Base-by-base conservation (phyloP, 768 basidiomycete genomes). In the Mycena alexandri region DNA sequence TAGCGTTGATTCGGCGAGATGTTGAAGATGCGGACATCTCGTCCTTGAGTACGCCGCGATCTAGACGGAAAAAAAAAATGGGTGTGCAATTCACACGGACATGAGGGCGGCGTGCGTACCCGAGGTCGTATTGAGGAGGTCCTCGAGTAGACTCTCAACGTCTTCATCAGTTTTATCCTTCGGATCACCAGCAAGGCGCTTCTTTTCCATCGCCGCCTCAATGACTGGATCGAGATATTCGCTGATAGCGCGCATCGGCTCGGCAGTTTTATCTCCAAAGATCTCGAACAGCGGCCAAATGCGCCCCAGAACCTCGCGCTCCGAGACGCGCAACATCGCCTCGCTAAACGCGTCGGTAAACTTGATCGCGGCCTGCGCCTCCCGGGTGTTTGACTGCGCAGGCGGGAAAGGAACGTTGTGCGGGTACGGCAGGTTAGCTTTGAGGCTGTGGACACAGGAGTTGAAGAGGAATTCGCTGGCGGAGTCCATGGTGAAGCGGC, bases 401-500 rank as follows among this genome's bases (percentile, higher is more conserved):
- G 9, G 79, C 61, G 59, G 75, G 50, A 68, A 75, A 8, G 73
- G 36, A n/a, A 77, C 77, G 51, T 85, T 83, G 73, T 81, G 78
- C 0, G 88, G 86, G 64, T 86, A 89, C 13, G 86, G 86, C 16
- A 90, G 77, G 14, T 79, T 80, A 8, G 83, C 82, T 2, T 79
- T 74, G 47, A 91, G 84, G 65, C 80, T 83, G 63, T 89, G 74
- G 2, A 90, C 86, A 70, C 85, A 85, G 55, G 78, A 77, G 9
- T 88, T 87, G 62, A 91, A 90, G 34, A 91, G 82, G 71, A 90
- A 90, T 63, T 90, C 88, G 0, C 88, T 86, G 4, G 89, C 59
- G 84, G 87, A 83, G 76, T 92, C 90, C 25, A 91, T 83, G 0
- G 90, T 89, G 74, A 90, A 90, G 6, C 89, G 84, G 4, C 82